A percentile compares a stretch with the other conserved stretches of the same genome.
phyloP scores from a whole-genome alignment of 2,329 filamentous ascomycete genomes.

The Meredithiella fracta region DNA sequence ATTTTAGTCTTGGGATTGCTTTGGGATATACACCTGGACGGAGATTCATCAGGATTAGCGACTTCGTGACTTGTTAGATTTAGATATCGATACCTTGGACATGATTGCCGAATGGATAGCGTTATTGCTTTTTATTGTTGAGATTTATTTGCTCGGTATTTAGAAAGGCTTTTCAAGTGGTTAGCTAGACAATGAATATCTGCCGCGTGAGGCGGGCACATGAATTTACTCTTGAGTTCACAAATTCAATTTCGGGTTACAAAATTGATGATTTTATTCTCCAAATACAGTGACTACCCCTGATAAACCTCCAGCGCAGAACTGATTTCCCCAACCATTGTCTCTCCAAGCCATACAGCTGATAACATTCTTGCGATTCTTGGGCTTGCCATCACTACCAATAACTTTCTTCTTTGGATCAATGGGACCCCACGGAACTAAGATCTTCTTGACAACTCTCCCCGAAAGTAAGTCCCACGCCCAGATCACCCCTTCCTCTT shows the following conservation, averaged over 20 bases:
- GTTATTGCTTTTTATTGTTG: neutral
- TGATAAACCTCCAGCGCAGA: conserved; percentile 48
- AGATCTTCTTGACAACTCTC: conserved; percentile 45
- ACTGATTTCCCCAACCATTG: conserved; percentile 45
- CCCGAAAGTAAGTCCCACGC: conserved; percentile 77
- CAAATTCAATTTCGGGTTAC: neutral
- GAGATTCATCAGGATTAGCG: too few relatives aligned
- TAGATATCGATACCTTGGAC: neutral
- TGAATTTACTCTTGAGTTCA: neutral
- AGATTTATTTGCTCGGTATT: too few relatives aligned
- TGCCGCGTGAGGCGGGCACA: neutral
- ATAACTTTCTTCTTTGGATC: conserved; percentile 35
- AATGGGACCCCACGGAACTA: conserved; percentile 39
- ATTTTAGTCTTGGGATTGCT: too few relatives aligned
- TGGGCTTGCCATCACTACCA: conserved; percentile 44
- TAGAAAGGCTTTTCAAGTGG: too few relatives aligned
- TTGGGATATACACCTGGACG: too few relatives aligned
- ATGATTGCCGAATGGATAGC: neutral
- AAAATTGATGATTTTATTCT: conserved; percentile 6
- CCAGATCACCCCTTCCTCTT: conserved; percentile 40
- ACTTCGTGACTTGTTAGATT: neutral
- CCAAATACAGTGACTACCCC: conserved; percentile 50
- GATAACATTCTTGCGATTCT: conserved; percentile 41
- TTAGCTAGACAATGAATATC: too few relatives aligned
- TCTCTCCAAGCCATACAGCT: conserved; percentile 49